Base-by-base conservation (phyloP, 176 grass and related monocot genomes). In the Carex parvula region DNA sequence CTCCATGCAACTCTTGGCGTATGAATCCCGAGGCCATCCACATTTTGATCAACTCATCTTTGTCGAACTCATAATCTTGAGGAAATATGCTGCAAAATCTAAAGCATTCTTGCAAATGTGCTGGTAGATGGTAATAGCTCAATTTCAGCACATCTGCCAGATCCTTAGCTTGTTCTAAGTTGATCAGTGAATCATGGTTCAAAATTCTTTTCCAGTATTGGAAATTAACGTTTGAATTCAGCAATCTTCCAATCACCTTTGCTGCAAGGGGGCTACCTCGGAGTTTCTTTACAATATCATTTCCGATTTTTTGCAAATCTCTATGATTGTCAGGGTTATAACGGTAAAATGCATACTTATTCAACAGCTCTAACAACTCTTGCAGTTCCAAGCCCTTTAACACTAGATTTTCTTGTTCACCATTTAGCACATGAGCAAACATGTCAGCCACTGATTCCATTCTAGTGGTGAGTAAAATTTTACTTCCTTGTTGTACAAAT, bases 21-120 rank as follows among this genome's bases (percentile, higher is more conserved):
- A 72, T 84, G 7, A 84, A 84, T 16, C 64, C 64, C 17, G 42
- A 30, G 8, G 62, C 35, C 63, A 84, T 84, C 64, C 82, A 93
- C 88, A 90, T 81, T 42, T 72, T 84, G 39, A 90, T 61, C 63
- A 90, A 70, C 58, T 89, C 70, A 20, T 81, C 86, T 8, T 64
- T 87, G 15, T 85, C 41, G 67, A 92, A 90, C 11, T 62, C 56
- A 78, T 83, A 83, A 33, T 90, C 77, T 87, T 87, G 86, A 3
- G 86, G 32, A 33, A 33, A 33, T 33, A 33, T 33, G 32, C 1
- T 3, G 3, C 32, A 33, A 33, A 33, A 33, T 16, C 86, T 35
- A 26, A 69, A 69, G 5, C 65, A 69, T 69, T 69, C 15, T 18
- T 69, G 65, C 2, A 69, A 39, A 69, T 69, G 5, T 69, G 65